Percentiles rank a stretch among this genome's conserved stretches.
These are phyloP conservation scores for Puccinia polysora DNA, from an alignment of 1,284 basidiomycete species.

Conservation along the genomic window DNA sequence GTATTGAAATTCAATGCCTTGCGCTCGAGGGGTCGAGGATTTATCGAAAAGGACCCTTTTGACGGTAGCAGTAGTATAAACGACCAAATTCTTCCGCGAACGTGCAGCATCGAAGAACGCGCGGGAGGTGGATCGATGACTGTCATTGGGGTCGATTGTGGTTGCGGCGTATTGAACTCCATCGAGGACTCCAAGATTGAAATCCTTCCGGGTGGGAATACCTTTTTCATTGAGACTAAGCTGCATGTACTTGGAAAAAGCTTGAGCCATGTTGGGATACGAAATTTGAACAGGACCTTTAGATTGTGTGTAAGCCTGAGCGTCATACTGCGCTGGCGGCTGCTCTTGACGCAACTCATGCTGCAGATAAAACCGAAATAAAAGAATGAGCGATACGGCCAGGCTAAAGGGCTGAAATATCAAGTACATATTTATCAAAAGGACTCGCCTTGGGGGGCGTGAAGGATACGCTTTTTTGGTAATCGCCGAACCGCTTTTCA, in stretches of 20 bases:
- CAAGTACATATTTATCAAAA: slow-evolving; percentile 50
- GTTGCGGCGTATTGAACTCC: slow-evolving; percentile 31
- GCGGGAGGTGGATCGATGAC: slow-evolving; percentile 13
- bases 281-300: slow-evolving; percentile 50
- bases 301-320: background rate
- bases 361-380: slow-evolving; percentile 1
- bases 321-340: slow-evolving; percentile 13
- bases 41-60: slow-evolving; percentile 32
- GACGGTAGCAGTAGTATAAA: slow-evolving; percentile 13
- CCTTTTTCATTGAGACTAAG: slow-evolving; percentile 51
- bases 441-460: slow-evolving; percentile 21
- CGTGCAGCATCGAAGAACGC: slow-evolving; percentile 4
- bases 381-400: background rate
- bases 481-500: slow-evolving; percentile 46
- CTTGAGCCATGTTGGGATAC: slow-evolving; percentile 46
- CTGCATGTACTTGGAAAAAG: slow-evolving; percentile 45
- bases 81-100: slow-evolving; percentile 12
- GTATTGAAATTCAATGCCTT: slow-evolving; percentile 25
- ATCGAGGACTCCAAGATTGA: slow-evolving; percentile 16
- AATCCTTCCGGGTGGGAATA: slow-evolving; percentile 20
- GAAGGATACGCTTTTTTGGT: slow-evolving; percentile 33
- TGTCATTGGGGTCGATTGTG: slow-evolving; percentile 25
- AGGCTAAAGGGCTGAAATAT: slow-evolving; percentile 49
- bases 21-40: slow-evolving; percentile 7
- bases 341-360: slow-evolving; percentile 28